These are phyloP conservation scores for Ilex asprella DNA, from an alignment of 257 asterid genomes.

Conservation along the genomic window DNA sequence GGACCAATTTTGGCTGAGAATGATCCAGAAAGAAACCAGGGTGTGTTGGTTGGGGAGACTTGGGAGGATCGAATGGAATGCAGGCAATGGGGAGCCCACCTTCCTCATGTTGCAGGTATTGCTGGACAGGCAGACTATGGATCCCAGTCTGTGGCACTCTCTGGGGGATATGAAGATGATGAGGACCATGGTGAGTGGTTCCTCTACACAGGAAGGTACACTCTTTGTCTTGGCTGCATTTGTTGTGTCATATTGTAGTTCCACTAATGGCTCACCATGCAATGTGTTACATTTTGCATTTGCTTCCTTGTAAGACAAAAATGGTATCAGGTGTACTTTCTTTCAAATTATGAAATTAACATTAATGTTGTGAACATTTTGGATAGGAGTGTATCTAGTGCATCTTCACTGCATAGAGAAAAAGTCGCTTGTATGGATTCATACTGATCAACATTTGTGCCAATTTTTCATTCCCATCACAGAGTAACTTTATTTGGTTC, in stretches of 20 bases:
- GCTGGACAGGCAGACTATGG: conserved; percentile 75
- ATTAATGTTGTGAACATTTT: too few relatives aligned
- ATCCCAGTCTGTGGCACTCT: conserved; percentile 86
- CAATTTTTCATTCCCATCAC: too few relatives aligned
- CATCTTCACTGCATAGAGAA: too few relatives aligned
- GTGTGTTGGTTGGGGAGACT: conserved; percentile 83
- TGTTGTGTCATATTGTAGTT: background rate
- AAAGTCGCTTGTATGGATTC: too few relatives aligned
- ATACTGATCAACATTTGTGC: too few relatives aligned
- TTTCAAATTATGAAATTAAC: too few relatives aligned
- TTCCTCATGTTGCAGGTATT: conserved; percentile 82
- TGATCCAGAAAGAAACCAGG: conserved; percentile 62
- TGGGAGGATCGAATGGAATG: conserved; percentile 90
- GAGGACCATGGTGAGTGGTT: conserved; percentile 98
- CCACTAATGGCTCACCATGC: background rate
- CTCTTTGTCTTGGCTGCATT: background rate
- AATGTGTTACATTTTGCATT: background rate
- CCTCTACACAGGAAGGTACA: conserved; percentile 90
- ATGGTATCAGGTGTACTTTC: background rate
- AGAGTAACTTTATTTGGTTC: too few relatives aligned
- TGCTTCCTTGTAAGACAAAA: background rate
- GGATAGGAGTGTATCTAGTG: too few relatives aligned
- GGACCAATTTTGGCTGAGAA: conserved; percentile 77
- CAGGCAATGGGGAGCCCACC: conserved; percentile 98
- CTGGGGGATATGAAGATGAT: conserved; percentile 89